Evolutionary conservation across 805 yeast genomes (phyloP).

Genomic region (Sugiyamaella smithiae): DNA sequence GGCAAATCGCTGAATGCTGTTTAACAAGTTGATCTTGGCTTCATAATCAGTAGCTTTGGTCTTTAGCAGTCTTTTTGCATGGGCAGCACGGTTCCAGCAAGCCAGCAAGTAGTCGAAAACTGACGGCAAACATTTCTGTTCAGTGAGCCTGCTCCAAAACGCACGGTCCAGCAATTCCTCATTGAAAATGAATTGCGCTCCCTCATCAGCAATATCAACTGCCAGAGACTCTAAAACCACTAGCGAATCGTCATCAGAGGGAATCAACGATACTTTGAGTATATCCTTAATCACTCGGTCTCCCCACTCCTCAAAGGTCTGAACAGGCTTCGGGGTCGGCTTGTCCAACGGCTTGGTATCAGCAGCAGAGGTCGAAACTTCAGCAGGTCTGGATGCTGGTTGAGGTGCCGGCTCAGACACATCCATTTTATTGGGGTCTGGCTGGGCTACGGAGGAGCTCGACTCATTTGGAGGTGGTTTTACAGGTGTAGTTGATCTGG

Average conservation of each 20-base stretch:
- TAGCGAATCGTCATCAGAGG: background rate
- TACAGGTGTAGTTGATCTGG: slow-evolving; percentile 5
- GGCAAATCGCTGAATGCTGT: slow-evolving; percentile 43
- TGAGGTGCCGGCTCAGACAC: background rate
- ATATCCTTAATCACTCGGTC: slow-evolving; percentile 16
- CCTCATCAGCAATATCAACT: slow-evolving; percentile 21
- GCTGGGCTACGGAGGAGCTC: background rate
- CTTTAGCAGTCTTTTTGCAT: slow-evolving; percentile 40
- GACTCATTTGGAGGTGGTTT: slow-evolving; percentile 3
- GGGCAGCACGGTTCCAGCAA: slow-evolving; percentile 43
- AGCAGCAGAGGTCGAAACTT: slow-evolving; percentile 1
- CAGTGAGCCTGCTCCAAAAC: slow-evolving; percentile 23
- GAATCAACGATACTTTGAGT: slow-evolving; percentile 19
- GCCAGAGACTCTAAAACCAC: slow-evolving; percentile 14
- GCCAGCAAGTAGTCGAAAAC: slow-evolving; percentile 49
- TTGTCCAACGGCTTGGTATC: background rate
- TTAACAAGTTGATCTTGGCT: slow-evolving; percentile 40
- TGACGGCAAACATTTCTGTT: slow-evolving; percentile 17
- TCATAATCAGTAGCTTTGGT: slow-evolving; percentile 37
- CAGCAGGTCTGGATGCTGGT: background rate
- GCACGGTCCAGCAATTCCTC: slow-evolving; percentile 19
- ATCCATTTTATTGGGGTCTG: too few species aligned
- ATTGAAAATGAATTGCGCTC: slow-evolving; percentile 7
- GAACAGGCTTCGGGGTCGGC: slow-evolving; percentile 3
- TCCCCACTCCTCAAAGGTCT: slow-evolving; percentile 21